A percentile compares a stretch with the other conserved stretches of the same genome.
Evolutionary conservation across 202 grass and related monocot species (phyloP).

Genomic region (Eragrostis tef): DNA sequence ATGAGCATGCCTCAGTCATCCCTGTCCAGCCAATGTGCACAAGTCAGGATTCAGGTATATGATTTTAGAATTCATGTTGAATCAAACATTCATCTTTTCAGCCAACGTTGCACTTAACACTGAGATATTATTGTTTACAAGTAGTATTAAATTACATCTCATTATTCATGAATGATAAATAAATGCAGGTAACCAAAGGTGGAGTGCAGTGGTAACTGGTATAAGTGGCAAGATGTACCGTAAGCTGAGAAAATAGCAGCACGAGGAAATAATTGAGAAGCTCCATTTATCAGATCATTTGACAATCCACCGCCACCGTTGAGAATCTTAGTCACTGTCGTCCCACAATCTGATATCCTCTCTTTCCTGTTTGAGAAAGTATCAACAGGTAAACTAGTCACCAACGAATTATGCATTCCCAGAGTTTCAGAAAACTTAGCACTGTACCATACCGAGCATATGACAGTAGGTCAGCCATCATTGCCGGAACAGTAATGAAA

Average conservation of each 20-base stretch:
- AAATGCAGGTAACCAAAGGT: neutral
- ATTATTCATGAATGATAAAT: neutral
- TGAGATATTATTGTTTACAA: neutral
- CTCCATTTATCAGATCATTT: slow-evolving; percentile 53
- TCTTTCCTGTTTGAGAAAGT: slow-evolving; percentile 52
- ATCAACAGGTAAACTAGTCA: slow-evolving; percentile 1
- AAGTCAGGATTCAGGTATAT: neutral
- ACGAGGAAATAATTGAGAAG: slow-evolving; percentile 60
- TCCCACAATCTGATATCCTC: slow-evolving; percentile 33
- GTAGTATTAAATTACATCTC: slow-evolving; percentile 1
- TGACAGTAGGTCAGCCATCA: slow-evolving; percentile 78
- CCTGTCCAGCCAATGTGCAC: slow-evolving; percentile 45
- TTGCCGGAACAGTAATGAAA: slow-evolving; percentile 84
- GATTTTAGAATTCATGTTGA: neutral
- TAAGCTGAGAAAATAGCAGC: slow-evolving; percentile 81
- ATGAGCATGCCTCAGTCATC: slow-evolving; percentile 95
- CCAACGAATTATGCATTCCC: slow-evolving; percentile 11
- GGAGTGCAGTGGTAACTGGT: neutral
- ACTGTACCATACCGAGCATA: slow-evolving; percentile 52
- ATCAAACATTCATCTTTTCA: neutral
- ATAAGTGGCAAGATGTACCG: slow-evolving; percentile 46
- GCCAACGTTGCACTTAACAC: neutral
- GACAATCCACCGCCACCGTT: slow-evolving; percentile 76
- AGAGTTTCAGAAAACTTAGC: neutral
- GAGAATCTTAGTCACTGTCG: slow-evolving; percentile 69